phyloP scores from a whole-genome alignment of 2,329 filamentous ascomycete species.

The Colletotrichum nymphaeae region DNA sequence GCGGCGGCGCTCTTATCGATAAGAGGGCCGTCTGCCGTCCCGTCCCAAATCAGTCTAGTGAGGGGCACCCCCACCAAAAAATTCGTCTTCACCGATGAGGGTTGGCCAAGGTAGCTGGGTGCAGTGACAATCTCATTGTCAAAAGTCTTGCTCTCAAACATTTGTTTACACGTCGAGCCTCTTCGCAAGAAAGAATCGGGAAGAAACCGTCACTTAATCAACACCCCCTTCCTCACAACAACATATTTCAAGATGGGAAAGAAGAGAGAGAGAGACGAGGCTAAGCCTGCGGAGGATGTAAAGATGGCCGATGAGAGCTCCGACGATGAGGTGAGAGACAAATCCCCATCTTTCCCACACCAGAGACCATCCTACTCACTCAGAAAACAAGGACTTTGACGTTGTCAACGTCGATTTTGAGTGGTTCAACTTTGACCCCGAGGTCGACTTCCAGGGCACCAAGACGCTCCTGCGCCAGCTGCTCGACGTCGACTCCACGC shows the following conservation, averaged over 20 bases:
- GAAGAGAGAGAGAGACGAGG: constrained; percentile 61
- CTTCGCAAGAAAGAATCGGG: not conserved
- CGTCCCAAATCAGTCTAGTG: constrained; percentile 49
- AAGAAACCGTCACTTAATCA: not conserved
- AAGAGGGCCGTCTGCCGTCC: not conserved
- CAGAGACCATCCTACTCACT: constrained; percentile 22
- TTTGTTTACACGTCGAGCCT: not conserved
- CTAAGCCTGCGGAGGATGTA: constrained; percentile 55
- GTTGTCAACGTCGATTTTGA: constrained; percentile 97
- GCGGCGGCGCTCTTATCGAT: constrained; percentile 31
- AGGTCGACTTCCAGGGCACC: constrained; percentile 93
- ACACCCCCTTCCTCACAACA: not conserved
- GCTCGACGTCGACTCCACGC: constrained; percentile 85
- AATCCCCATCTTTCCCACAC: constrained; percentile 33
- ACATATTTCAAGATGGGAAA: constrained; percentile 55
- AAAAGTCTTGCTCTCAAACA: not conserved
- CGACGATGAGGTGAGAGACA: constrained; percentile 60
- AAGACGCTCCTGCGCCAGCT: constrained; percentile 92
- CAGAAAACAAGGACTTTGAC: constrained; percentile 82
- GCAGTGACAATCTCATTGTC: constrained; percentile 18
- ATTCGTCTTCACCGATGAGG: constrained; percentile 43
- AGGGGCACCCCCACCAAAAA: constrained; percentile 53
- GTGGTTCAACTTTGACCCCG: constrained; percentile 94
- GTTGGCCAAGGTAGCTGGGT: not conserved
- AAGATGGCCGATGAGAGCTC: constrained; percentile 65